phyloP scores from a whole-genome alignment of 1,284 basidiomycete species.

The Cryptococcus sp. region DNA sequence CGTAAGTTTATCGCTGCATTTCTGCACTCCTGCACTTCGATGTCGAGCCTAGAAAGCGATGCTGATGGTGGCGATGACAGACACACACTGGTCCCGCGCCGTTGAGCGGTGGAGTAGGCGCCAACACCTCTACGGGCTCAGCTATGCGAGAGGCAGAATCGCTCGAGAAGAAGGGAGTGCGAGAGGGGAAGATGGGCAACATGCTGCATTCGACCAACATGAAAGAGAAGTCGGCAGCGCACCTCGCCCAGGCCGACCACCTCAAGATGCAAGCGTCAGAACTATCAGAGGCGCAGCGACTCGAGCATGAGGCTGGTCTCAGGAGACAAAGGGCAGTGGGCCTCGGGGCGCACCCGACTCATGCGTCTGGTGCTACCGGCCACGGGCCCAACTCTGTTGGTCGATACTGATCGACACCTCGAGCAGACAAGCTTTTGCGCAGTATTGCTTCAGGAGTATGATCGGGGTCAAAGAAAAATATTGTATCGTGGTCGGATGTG shows the following conservation, averaged over 20 bases:
- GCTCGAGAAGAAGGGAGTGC: slow-evolving; percentile 22
- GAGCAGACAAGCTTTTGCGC: background rate
- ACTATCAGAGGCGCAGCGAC: slow-evolving; percentile 18
- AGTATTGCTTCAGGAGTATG: background rate
- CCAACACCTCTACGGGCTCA: slow-evolving; percentile 8
- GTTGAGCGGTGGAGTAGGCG: slow-evolving; percentile 9
- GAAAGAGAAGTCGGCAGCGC: slow-evolving; percentile 19
- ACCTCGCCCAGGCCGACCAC: slow-evolving; percentile 24
- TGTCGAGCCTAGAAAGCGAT: too few species aligned
- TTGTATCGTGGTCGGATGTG: background rate
- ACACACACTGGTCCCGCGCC: slow-evolving; percentile 20
- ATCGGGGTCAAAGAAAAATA: background rate
- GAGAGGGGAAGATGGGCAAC: slow-evolving; percentile 18
- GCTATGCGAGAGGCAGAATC: slow-evolving; percentile 9
- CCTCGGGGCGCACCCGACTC: slow-evolving; percentile 23
- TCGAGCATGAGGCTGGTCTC: slow-evolving; percentile 25
- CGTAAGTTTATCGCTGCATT: slow-evolving; percentile 1
- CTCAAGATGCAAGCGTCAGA: slow-evolving; percentile 26
- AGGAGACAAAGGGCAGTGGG: slow-evolving; percentile 25
- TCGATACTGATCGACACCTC: too few species aligned
- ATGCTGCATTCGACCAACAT: slow-evolving; percentile 18
- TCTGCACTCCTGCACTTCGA: background rate
- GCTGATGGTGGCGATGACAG: background rate
- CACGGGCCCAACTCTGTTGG: slow-evolving; percentile 8
- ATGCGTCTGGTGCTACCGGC: slow-evolving; percentile 21